These are phyloP conservation scores for Pyricularia pennisetigena DNA, from an alignment of 2,329 filamentous ascomycete species.

Conservation along the genomic window DNA sequence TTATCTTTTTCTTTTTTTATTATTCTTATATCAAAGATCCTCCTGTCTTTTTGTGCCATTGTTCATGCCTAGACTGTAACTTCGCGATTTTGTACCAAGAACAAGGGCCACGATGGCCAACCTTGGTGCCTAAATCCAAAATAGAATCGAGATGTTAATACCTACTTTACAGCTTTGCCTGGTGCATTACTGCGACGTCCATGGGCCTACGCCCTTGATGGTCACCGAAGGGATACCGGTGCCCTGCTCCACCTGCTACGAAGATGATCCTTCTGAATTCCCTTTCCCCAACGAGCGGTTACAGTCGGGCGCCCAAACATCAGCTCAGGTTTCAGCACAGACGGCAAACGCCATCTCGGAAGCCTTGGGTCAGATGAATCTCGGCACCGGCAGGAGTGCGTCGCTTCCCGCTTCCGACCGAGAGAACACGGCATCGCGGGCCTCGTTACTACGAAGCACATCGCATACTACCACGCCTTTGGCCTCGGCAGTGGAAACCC, in stretches of 20 bases:
- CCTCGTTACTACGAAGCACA: conserved; percentile 28
- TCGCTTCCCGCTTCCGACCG: conserved; percentile 33
- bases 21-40: background rate
- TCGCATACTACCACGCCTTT: conserved; percentile 18
- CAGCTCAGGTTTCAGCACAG: conserved; percentile 22
- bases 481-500: conserved; percentile 41
- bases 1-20: no score
- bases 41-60: background rate
- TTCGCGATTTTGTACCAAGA: background rate
- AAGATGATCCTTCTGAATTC: conserved; percentile 26
- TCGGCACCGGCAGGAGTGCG: conserved; percentile 29
- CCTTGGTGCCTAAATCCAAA: background rate
- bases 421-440: conserved; percentile 31
- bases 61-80: background rate
- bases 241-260: conserved; percentile 49
- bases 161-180: conserved; percentile 50
- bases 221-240: conserved; percentile 57
- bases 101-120: background rate
- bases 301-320: conserved; percentile 26
- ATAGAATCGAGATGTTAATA: conserved; percentile 24
- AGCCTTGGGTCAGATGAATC: conserved; percentile 35
- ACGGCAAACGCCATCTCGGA: conserved; percentile 28
- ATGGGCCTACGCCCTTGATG: conserved; percentile 60
- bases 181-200: conserved; percentile 61
- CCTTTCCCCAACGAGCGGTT: conserved; percentile 23